Evolutionary conservation across 2,329 filamentous ascomycete genomes (phyloP).

Genomic region (Cordyceps cicadae): DNA sequence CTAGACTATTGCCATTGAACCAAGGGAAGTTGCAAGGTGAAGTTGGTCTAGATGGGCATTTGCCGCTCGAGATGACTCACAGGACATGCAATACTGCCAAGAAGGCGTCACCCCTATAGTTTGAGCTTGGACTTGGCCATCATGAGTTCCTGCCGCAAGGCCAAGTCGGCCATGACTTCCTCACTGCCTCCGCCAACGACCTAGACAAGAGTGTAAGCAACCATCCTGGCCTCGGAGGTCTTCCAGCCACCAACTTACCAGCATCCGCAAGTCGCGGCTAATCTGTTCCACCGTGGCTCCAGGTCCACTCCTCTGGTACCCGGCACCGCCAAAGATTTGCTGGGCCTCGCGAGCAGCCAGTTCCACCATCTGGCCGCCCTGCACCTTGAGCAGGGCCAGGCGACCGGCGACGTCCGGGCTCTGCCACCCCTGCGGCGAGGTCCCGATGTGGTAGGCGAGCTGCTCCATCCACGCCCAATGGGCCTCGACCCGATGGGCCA

Average conservation of each 20-base stretch:
- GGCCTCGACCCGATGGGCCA: slow-evolving; percentile 51
- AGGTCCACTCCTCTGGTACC: slow-evolving; percentile 40
- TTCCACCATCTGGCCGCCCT: slow-evolving; percentile 41
- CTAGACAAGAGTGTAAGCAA: slow-evolving; percentile 22
- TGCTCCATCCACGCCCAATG: slow-evolving; percentile 56
- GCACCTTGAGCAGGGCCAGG: slow-evolving; percentile 35
- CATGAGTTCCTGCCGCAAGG: slow-evolving; percentile 38
- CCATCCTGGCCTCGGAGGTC: too few relatives aligned
- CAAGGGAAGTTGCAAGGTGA: too few relatives aligned
- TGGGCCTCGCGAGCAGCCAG: slow-evolving; percentile 43
- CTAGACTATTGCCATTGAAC: too few relatives aligned
- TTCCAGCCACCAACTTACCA: neutral
- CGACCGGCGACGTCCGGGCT: slow-evolving; percentile 26
- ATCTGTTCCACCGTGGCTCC: slow-evolving; percentile 45
- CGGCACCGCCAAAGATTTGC: slow-evolving; percentile 45
- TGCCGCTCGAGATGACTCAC: too few relatives aligned
- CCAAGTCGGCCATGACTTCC: slow-evolving; percentile 45
- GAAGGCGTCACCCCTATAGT: neutral
- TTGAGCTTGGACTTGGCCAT: slow-evolving; percentile 18
- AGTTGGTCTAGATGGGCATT: too few relatives aligned
- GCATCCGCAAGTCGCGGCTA: slow-evolving; percentile 40
- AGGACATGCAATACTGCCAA: too few relatives aligned
- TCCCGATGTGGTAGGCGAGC: slow-evolving; percentile 45
- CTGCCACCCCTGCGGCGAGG: slow-evolving; percentile 17
- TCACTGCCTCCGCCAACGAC: slow-evolving; percentile 48